These are phyloP conservation scores for Naganishia cerealis DNA, from an alignment of 1,284 basidiomycete genomes.

Conservation along the genomic window DNA sequence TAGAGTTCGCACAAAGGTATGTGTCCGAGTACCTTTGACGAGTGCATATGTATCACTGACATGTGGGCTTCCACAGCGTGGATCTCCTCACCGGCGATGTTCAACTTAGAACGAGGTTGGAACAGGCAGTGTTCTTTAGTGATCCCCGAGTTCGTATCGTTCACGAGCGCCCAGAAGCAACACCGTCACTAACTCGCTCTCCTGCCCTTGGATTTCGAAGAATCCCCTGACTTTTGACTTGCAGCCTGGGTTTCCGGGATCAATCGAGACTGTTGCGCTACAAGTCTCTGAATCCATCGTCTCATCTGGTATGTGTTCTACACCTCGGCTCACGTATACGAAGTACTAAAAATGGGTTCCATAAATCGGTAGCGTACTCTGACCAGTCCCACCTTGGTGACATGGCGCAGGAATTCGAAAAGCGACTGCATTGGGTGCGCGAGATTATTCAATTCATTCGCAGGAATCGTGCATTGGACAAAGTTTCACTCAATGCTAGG, in stretches of 20 bases:
- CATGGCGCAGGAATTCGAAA: constrained; percentile 72
- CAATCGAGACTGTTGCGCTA: constrained; percentile 57
- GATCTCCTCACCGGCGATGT: constrained; percentile 34
- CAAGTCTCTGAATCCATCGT: constrained; percentile 56
- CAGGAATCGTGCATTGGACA: constrained; percentile 72
- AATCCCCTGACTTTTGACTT: constrained; percentile 60
- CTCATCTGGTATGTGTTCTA: constrained; percentile 46
- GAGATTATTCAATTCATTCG: constrained; percentile 86
- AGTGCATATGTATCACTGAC: too few species aligned
- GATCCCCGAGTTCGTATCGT: constrained; percentile 50
- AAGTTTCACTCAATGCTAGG: constrained; percentile 57
- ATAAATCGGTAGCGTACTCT: constrained; percentile 61
- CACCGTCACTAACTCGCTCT: background rate
- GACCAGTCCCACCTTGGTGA: constrained; percentile 77
- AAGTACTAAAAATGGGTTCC: constrained; percentile 6
- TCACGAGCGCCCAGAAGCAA: background rate
- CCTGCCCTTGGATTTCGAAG: constrained; percentile 34
- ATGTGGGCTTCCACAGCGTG: constrained; percentile 9
- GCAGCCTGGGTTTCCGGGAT: constrained; percentile 53
- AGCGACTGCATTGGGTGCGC: constrained; percentile 71
- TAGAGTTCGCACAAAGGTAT: constrained; percentile 14
- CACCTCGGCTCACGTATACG: too few species aligned
- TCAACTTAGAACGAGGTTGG: constrained; percentile 57
- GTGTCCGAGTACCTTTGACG: background rate
- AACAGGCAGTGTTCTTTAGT: constrained; percentile 61